Evolutionary conservation across 2,329 filamentous ascomycete species (phyloP).

Genomic region (Neurospora sp.): DNA sequence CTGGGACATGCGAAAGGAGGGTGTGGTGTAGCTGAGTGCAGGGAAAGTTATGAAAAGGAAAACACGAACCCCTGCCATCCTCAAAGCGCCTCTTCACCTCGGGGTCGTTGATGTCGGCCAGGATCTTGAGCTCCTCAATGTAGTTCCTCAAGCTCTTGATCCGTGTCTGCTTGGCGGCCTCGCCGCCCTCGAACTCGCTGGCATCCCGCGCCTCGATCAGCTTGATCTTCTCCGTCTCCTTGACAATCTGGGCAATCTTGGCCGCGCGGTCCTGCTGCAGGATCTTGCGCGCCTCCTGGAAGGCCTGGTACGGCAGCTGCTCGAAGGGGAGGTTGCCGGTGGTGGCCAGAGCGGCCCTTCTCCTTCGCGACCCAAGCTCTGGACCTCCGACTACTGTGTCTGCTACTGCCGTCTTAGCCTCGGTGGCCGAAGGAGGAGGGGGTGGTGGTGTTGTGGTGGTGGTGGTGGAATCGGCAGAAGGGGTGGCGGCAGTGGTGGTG

Average conservation of each 20-base stretch:
- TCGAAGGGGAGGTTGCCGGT: slow-evolving; percentile 72
- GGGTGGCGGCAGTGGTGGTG: slow-evolving; percentile 16
- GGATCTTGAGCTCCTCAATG: slow-evolving; percentile 72
- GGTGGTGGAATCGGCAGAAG: slow-evolving; percentile 8
- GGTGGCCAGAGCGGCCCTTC: slow-evolving; percentile 61
- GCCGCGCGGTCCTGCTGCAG: slow-evolving; percentile 69
- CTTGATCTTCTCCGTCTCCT: slow-evolving; percentile 58
- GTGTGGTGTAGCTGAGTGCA: neutral
- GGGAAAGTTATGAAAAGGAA: neutral
- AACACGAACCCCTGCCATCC: slow-evolving; percentile 67
- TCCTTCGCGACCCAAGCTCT: slow-evolving; percentile 76
- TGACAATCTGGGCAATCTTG: slow-evolving; percentile 66
- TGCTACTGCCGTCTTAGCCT: slow-evolving; percentile 4
- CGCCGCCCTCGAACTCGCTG: slow-evolving; percentile 50
- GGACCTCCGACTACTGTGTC: slow-evolving; percentile 41
- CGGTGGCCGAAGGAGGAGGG: slow-evolving; percentile 36
- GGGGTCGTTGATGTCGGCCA: slow-evolving; percentile 92
- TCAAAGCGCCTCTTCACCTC: slow-evolving; percentile 89
- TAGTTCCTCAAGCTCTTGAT: slow-evolving; percentile 61
- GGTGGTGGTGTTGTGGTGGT: slow-evolving; percentile 53
- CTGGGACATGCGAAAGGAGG: neutral
- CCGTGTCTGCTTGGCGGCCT: slow-evolving; percentile 54
- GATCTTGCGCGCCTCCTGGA: slow-evolving; percentile 87
- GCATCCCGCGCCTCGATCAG: slow-evolving; percentile 51
- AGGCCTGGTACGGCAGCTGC: slow-evolving; percentile 92